Conservation (phyloP, 2,329 filamentous ascomycete species). For the Hymenoscyphus fructigenus region DNA sequence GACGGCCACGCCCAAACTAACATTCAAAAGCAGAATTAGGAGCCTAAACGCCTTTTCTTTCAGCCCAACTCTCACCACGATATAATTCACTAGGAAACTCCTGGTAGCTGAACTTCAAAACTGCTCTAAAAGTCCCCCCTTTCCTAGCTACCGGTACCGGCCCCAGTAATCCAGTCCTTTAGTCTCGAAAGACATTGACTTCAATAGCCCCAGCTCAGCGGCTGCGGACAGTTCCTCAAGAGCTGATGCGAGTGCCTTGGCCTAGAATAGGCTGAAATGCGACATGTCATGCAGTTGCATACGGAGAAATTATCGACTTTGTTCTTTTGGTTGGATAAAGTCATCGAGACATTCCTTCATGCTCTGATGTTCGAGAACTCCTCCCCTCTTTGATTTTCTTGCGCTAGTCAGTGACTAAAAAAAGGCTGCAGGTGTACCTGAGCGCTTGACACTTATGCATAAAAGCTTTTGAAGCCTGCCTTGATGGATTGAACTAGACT, state of each 20-base stretch:
- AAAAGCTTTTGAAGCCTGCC: background rate
- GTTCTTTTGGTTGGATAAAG: background rate
- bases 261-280: constrained; percentile 19
- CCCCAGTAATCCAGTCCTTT: background rate
- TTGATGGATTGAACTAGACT: constrained; percentile 10
- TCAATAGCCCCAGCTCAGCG: background rate
- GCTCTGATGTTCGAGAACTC: background rate
- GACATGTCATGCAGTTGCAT: constrained; percentile 17
- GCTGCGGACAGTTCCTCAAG: background rate
- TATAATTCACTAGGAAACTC: background rate
- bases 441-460: background rate
- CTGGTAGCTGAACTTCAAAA: background rate
- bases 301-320: constrained; percentile 12
- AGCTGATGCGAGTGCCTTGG: constrained; percentile 5
- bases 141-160: background rate
- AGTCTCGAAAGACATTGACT: background rate
- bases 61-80: background rate
- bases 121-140: background rate
- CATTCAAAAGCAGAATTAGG: background rate
- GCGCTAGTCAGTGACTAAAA: background rate
- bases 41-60: background rate
- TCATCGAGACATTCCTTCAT: background rate
- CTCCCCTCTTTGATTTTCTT: background rate
- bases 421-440: constrained; percentile 11
- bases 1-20: background rate